These are phyloP conservation scores for Dactylellina cionopaga DNA, from an alignment of 2,329 filamentous ascomycete genomes.

Conservation along the genomic window DNA sequence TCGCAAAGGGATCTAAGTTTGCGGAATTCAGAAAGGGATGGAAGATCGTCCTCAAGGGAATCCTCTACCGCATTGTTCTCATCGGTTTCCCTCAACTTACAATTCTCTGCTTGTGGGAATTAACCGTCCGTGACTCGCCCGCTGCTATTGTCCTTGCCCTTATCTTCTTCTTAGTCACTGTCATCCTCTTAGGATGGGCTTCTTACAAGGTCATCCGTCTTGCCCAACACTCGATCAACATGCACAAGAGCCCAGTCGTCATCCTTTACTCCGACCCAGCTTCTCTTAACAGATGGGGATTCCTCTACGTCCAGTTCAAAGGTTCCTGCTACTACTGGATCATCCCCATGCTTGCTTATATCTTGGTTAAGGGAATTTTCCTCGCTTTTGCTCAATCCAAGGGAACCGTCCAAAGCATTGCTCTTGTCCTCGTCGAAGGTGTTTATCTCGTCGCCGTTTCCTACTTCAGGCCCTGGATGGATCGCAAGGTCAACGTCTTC, in stretches of 20 bases:
- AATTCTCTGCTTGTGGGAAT: constrained; percentile 91
- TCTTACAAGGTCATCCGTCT: constrained; percentile 89
- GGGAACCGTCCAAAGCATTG: constrained; percentile 79
- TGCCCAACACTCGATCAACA: constrained; percentile 83
- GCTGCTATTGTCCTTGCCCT: constrained; percentile 87
- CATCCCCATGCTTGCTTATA: constrained; percentile 79
- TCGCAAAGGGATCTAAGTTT: constrained; percentile 82
- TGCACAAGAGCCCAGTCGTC: constrained; percentile 97
- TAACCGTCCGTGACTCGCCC: constrained; percentile 83
- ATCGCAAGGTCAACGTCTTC: constrained; percentile 96
- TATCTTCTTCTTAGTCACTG: constrained; percentile 86
- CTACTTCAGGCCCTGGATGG: constrained; percentile 93
- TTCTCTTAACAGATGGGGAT: constrained; percentile 96
- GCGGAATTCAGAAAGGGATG: constrained; percentile 93
- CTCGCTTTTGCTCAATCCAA: constrained; percentile 80
- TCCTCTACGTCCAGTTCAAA: constrained; percentile 96
- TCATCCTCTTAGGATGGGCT: constrained; percentile 82
- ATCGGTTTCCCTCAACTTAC: constrained; percentile 93
- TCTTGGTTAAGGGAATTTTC: constrained; percentile 88
- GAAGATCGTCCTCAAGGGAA: constrained; percentile 91
- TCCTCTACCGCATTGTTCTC: constrained; percentile 86
- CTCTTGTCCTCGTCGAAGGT: constrained; percentile 83
- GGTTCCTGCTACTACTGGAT: constrained; percentile 97
- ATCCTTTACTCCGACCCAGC: constrained; percentile 96
- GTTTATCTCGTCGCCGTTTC: constrained; percentile 78